Base-by-base conservation (phyloP, 768 basidiomycete species). In the Sutorius australiensis region DNA sequence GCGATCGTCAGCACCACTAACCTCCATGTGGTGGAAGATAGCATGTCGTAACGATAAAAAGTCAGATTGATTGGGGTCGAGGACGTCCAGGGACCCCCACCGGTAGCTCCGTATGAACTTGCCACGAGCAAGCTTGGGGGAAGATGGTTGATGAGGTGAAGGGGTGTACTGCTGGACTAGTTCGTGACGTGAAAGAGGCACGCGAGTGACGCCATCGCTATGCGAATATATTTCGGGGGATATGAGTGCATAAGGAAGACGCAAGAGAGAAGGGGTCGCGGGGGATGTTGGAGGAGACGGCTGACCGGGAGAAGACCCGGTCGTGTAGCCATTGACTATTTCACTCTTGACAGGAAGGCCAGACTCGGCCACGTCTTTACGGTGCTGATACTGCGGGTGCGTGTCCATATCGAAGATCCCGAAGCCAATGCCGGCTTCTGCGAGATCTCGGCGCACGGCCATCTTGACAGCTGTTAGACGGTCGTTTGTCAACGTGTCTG, bases 1-100 rank as follows among this genome's bases (percentile, higher is more conserved):
- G 39, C 45, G 42, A 50, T 54, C 39, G 59, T 50, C 48, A 58
- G 51, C 31, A 50, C 46, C 55, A 65, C 79, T 67, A 74, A 92
- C 92, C 80, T 88, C 83, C 86, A 93, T 89, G 68, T 91, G 89
- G 65, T 89, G 89, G 65, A 93, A 86, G 57, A 95, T 81, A 44
- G 89, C 89, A 30, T 79, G 78, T 52, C 89, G 83, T 51, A 95
- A 79, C 36, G 82, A 69, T 32, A 85, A 62, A 69, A 95, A 94
- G 70, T 95, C 93, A 63, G 83, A 86, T 61, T 95, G 92, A 36
- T 69, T 78, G 17, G 80, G 77, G 69, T 94, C 87, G 60, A 92
- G 74, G 42, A 90, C 86, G 65, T 92, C 87, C 61, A 94, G 76
- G 58, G 73, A 77, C 27, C 92, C 92, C 92, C 92, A 95, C 43